A percentile compares a stretch with the other conserved stretches of the same genome.
Conservation (phyloP, 75 land plant genomes). For the Cunninghamia lanceolata region DNA sequence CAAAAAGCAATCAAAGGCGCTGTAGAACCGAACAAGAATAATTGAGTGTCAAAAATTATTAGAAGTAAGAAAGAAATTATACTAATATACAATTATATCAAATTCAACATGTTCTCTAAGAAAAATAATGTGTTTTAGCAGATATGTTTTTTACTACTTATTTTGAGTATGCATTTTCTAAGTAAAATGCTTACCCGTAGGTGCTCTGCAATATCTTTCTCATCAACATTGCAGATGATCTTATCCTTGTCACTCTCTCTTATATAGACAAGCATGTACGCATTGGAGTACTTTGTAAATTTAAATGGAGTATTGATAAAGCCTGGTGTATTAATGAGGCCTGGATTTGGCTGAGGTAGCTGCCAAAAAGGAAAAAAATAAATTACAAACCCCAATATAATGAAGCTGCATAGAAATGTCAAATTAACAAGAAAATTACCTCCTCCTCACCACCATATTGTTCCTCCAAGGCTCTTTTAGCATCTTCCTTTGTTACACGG, state of each 20-base stretch:
- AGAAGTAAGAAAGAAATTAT: too few species aligned
- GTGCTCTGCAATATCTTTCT: conserved; percentile 72
- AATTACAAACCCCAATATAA: not conserved
- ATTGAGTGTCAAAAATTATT: too few species aligned
- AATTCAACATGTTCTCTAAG: not conserved
- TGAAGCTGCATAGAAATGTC: not conserved
- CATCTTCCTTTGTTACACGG: conserved; percentile 81
- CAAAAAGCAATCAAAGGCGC: too few species aligned
- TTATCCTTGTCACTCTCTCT: conserved; percentile 87
- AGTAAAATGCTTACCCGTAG: conserved; percentile 42
- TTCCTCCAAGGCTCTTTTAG: conserved; percentile 69
- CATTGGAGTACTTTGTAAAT: conserved; percentile 77
- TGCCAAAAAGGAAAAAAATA: conserved; percentile 8
- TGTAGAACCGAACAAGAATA: too few species aligned
- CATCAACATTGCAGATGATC: conserved; percentile 83
- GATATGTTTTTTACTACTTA: too few species aligned
- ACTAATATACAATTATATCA: too few species aligned
- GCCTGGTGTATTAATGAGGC: conserved; percentile 70
- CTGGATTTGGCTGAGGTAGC: conserved; percentile 85
- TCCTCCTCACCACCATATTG: conserved; percentile 95
- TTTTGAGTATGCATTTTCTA: not conserved
- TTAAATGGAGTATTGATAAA: conserved; percentile 78
- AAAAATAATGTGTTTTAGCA: too few species aligned
- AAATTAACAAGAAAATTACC: conserved; percentile 27
- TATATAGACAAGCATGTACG: conserved; percentile 92